These are phyloP conservation scores for Fusarium sp. DNA, from an alignment of 2,329 filamentous ascomycete species.

Conservation along the genomic window DNA sequence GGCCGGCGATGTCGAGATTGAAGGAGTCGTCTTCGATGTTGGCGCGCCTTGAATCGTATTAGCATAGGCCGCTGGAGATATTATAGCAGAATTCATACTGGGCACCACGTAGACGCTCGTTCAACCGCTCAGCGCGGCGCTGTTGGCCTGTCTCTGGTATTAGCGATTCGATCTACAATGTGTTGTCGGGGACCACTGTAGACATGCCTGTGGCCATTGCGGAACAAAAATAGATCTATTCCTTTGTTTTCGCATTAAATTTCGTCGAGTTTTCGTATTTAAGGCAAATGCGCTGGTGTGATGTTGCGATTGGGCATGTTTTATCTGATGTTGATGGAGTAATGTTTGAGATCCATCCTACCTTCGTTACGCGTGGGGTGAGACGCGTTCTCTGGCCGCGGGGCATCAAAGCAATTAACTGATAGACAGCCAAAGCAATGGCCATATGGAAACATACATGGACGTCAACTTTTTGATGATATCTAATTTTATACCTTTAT, in stretches of 20 bases:
- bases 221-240: constrained; percentile 1
- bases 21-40: constrained; percentile 73
- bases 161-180: background rate
- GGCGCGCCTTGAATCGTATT: constrained; percentile 58
- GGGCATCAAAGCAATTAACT: constrained; percentile 37
- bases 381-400: constrained; percentile 46
- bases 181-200: background rate
- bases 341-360: constrained; percentile 44
- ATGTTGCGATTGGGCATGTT: constrained; percentile 15
- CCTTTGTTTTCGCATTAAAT: constrained; percentile 20
- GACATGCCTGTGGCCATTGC: constrained; percentile 56
- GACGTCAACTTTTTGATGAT: no score
- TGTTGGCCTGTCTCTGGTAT: constrained; percentile 50
- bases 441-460: background rate
- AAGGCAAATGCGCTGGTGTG: background rate
- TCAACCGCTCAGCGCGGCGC: constrained; percentile 73
- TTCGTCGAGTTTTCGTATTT: background rate
- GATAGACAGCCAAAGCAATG: background rate
- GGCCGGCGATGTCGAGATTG: constrained; percentile 63
- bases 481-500: no score
- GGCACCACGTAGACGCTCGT: constrained; percentile 74
- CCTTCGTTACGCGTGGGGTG: constrained; percentile 42
- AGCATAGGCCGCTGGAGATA: background rate
- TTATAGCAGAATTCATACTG: no score
- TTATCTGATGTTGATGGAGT: constrained; percentile 38